phyloP scores from a whole-genome alignment of 306 rosid genomes.

The Castanea mollissima region DNA sequence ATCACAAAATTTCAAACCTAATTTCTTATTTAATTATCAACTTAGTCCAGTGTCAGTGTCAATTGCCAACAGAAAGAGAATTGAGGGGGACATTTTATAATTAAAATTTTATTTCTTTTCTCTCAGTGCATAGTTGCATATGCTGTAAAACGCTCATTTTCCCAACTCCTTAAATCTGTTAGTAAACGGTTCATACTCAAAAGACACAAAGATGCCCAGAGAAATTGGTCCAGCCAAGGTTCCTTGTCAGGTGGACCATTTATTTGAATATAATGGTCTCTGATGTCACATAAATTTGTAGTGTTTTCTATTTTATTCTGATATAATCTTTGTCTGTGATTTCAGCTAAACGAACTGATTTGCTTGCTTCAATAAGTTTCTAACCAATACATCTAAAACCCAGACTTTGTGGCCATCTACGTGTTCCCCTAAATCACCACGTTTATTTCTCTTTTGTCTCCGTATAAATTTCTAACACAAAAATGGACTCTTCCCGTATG shows the following conservation, averaged over 20 bases:
- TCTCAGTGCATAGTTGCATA: constrained; percentile 14
- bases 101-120: constrained; percentile 23
- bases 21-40: constrained; percentile 28
- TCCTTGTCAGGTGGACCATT: constrained; percentile 43
- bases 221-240: constrained; percentile 22
- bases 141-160: constrained; percentile 23
- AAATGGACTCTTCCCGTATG: constrained; percentile 9
- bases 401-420: constrained; percentile 32
- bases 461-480: constrained; percentile 22
- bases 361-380: constrained; percentile 56
- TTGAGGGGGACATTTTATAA: constrained; percentile 21
- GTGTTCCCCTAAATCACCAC: not conserved
- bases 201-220: constrained; percentile 16
- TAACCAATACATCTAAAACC: constrained; percentile 45
- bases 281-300: constrained; percentile 42
- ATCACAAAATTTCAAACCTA: constrained; percentile 49
- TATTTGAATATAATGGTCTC: constrained; percentile 23
- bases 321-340: constrained; percentile 31
- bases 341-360: constrained; percentile 62
- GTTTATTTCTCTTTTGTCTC: constrained; percentile 1
- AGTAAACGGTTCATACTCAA: constrained; percentile 37
- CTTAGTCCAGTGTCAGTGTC: constrained; percentile 36
- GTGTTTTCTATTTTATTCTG: constrained; percentile 17
- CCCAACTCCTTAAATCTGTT: constrained; percentile 31
- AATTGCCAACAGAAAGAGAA: constrained; percentile 27